phyloP scores from a whole-genome alignment of 2,329 filamentous ascomycete species.

The Zymoseptoria passerinii region DNA sequence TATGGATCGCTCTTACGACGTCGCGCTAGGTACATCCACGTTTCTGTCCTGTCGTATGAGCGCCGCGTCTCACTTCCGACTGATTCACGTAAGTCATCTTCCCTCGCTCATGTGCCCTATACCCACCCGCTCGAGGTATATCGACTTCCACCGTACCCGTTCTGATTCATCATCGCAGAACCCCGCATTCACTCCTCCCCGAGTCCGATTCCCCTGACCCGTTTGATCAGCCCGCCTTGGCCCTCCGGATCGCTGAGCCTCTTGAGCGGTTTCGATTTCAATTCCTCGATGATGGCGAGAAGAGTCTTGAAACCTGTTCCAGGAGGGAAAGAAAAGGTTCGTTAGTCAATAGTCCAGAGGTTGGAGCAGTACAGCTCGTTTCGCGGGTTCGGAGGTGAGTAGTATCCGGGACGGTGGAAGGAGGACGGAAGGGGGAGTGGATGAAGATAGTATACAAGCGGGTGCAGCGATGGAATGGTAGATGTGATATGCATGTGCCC shows the following conservation, averaged over 20 bases:
- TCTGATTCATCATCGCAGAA: too few relatives aligned
- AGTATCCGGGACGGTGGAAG: not conserved
- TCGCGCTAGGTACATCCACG: too few relatives aligned
- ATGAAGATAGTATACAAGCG: constrained; percentile 6
- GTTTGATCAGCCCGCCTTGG: constrained; percentile 20
- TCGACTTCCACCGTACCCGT: too few relatives aligned
- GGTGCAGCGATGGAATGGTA: not conserved
- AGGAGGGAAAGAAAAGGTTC: constrained; percentile 18
- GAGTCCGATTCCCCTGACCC: constrained; percentile 18
- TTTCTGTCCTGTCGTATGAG: too few relatives aligned
- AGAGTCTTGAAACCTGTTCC: constrained; percentile 40
- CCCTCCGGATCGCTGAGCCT: constrained; percentile 20
- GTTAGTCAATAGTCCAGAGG: constrained; percentile 12
- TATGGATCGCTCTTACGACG: too few relatives aligned
- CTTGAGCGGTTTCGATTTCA: constrained; percentile 82
- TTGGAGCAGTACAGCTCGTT: not conserved
- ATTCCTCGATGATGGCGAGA: constrained; percentile 86
- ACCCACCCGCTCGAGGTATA: too few relatives aligned
- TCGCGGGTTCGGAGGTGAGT: not conserved
- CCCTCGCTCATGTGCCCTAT: too few relatives aligned
- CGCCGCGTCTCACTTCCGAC: too few relatives aligned
- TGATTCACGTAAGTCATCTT: too few relatives aligned
- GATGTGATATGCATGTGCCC: constrained; percentile 2
- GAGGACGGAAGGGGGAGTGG: not conserved
- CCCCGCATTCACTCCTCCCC: not conserved